A percentile compares a stretch with the other conserved stretches of the same genome.
Evolutionary conservation across 1,284 basidiomycete species (phyloP).

Genomic region (Marasmius fiardii): DNA sequence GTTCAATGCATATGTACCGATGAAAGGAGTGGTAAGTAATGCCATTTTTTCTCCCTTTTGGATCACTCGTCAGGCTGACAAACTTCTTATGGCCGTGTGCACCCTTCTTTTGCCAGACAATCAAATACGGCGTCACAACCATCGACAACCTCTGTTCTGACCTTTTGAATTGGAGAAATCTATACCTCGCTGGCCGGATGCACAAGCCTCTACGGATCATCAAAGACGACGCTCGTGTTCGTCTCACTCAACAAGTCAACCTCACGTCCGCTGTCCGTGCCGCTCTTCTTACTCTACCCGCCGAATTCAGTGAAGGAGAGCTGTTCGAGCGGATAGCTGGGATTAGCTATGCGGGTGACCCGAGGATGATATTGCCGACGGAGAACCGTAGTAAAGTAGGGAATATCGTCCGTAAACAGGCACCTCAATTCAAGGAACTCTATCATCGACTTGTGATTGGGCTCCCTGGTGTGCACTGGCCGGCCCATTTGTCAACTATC

Average conservation of each 20-base stretch:
- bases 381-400: constrained; percentile 95
- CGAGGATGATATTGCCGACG: constrained; percentile 89
- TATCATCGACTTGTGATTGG: constrained; percentile 82
- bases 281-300: constrained; percentile 72
- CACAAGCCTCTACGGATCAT: constrained; percentile 95
- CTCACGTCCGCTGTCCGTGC: constrained; percentile 85
- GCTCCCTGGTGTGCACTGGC: constrained; percentile 75
- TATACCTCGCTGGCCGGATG: constrained; percentile 95
- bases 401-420: constrained; percentile 87
- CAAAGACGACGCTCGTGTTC: constrained; percentile 84
- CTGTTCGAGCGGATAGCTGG: constrained; percentile 87
- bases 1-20: constrained; percentile 91
- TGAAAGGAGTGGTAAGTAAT: constrained; percentile 75
- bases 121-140: constrained; percentile 98
- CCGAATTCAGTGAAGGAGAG: constrained; percentile 72
- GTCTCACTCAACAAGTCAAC: constrained; percentile 91
- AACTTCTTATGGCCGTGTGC: not conserved
- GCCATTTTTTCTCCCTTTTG: constrained; percentile 11
- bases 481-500: constrained; percentile 41
- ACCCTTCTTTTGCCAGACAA: constrained; percentile 56
- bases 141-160: constrained; percentile 88
- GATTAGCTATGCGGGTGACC: constrained; percentile 89
- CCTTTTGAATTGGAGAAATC: constrained; percentile 87
- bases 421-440: constrained; percentile 81
- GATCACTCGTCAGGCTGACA: constrained; percentile 1